These are phyloP conservation scores for Exutisphaerella laricina DNA, from an alignment of 2,329 filamentous ascomycete species.

Conservation along the genomic window DNA sequence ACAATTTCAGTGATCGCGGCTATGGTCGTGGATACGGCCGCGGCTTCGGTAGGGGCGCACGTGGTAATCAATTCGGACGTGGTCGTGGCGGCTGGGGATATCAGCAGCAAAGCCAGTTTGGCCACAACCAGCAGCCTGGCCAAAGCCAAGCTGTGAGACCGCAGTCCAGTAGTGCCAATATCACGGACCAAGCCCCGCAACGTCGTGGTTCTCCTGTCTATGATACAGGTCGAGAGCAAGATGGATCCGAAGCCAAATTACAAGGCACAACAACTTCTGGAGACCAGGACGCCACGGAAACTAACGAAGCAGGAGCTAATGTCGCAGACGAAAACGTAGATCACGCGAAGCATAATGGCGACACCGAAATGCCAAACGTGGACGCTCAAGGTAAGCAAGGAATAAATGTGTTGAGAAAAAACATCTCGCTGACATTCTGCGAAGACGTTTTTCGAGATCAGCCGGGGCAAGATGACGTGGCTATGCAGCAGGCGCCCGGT, in stretches of 20 bases:
- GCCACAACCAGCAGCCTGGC: constrained; percentile 15
- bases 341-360: constrained; percentile 12
- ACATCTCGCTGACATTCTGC: no score
- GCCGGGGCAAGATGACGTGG: background rate
- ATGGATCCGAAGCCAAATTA: constrained; percentile 13
- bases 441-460: no score
- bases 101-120: constrained; percentile 25
- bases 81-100: constrained; percentile 28
- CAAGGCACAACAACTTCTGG: constrained; percentile 20
- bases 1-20: constrained; percentile 58
- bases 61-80: constrained; percentile 21
- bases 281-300: constrained; percentile 31
- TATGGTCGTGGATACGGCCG: constrained; percentile 55
- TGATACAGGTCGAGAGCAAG: constrained; percentile 22
- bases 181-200: constrained; percentile 13
- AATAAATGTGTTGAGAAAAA: no score
- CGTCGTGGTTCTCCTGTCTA: constrained; percentile 29
- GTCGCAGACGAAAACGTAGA: constrained; percentile 18
- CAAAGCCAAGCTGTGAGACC: constrained; percentile 17
- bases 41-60: constrained; percentile 35
- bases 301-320: constrained; percentile 31
- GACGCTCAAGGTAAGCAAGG: constrained; percentile 15
- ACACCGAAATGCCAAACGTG: constrained; percentile 5
- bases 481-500: background rate
- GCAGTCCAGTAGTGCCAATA: constrained; percentile 16